Base-by-base conservation (phyloP, 306 rosid species). In the Gastrolobium villosum region DNA sequence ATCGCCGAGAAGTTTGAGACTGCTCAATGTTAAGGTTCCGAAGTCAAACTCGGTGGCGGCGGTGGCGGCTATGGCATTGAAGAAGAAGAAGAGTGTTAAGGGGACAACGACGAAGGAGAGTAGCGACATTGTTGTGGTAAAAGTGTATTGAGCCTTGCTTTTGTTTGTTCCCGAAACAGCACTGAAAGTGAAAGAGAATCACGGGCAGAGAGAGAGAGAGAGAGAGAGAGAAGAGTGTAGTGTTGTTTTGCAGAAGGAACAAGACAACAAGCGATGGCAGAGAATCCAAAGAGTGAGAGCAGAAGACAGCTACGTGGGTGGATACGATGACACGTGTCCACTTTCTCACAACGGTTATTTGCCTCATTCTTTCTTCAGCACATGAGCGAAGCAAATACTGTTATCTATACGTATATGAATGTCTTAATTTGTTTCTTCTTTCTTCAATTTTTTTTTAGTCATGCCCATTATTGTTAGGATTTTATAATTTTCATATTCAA, bases 1-100 rank as follows among this genome's bases (percentile, higher is more conserved):
- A 34, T 96, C 99, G 4, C 99, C 99, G 52, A 96, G 86, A 5
- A 96, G 98, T 86, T 84, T 93, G 10, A 93, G 86, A 11, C 87
- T 87, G 40, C 87, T 87, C 4, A 96, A 70, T 0, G 94, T 89
- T 15, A 96, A 46, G 4, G 98, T 93, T 1, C 88, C 94, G 45
- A 91, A 91, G 92, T 93, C 97, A 74, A 96, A 93, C 14, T 96
- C 96, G 0, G 96, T 88, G 35, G 77, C 10, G 37, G 89, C 79
- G 36, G 35, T 45, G 26, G 28, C 26, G 1, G 72, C 7, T 56
- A 72, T n/a, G 53, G n/a, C 3, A 34, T 6, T 13, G 59, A 53
- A 52, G 64, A 76, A 9, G 14, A 62, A 32, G 6, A 75, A 39
- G 26, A 72, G 41, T 8, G 36, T n/a, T 53, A 59, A 63, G 80